Conservation (phyloP, 257 asterid species). For the Mentha longifolia region DNA sequence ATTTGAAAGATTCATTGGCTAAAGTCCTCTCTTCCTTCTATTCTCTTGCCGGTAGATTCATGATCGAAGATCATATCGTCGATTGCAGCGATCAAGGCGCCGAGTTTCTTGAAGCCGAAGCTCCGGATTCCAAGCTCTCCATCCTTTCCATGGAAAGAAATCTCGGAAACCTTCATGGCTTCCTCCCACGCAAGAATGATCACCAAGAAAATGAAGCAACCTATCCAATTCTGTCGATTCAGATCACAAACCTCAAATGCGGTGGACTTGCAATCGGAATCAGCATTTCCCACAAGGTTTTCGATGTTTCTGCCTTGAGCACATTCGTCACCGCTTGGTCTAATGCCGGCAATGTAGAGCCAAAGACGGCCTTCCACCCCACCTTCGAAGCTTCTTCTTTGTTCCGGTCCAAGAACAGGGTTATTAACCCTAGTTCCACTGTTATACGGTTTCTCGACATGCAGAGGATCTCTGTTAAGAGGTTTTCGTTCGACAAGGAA, state of each 20-base stretch:
- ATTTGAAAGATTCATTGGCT: slow-evolving; percentile 12
- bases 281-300: slow-evolving; percentile 24
- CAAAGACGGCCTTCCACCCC: not conserved
- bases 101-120: slow-evolving; percentile 31
- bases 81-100: slow-evolving; percentile 32
- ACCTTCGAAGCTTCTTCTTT: slow-evolving; percentile 18
- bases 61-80: not conserved
- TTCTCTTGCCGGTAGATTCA: slow-evolving; percentile 32
- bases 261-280: slow-evolving; percentile 18
- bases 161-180: not conserved
- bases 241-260: slow-evolving; percentile 13
- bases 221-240: slow-evolving; percentile 16
- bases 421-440: not conserved
- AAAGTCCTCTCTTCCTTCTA: slow-evolving; percentile 19
- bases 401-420: slow-evolving; percentile 27
- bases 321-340: slow-evolving; percentile 48
- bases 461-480: not conserved
- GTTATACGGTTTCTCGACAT: not conserved
- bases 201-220: not conserved
- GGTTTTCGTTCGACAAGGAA: slow-evolving; percentile 32
- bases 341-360: not conserved
- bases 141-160: not conserved
- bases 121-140: not conserved
- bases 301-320: slow-evolving; percentile 18
- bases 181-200: slow-evolving; percentile 11